Conservation (phyloP, 2,329 filamentous ascomycete genomes). For the Beauveria caledonica region DNA sequence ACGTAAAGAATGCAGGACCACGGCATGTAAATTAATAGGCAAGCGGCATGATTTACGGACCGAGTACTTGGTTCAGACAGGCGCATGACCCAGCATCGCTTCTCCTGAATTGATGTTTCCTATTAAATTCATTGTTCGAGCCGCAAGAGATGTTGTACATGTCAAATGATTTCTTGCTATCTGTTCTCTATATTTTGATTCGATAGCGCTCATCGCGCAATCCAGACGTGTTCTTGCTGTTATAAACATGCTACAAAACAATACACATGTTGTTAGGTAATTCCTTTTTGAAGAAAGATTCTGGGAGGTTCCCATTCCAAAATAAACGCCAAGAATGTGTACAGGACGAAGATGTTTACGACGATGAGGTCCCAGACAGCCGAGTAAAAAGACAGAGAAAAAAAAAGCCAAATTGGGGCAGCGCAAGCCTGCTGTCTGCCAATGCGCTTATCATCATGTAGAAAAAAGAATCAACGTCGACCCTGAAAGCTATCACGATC, state of each 20-base stretch:
- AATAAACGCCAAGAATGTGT: background rate
- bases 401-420: background rate
- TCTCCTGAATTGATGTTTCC: background rate
- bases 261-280: background rate
- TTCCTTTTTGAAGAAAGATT: background rate
- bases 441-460: background rate
- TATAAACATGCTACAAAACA: background rate
- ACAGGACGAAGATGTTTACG: too few relatives aligned
- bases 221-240: background rate
- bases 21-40: background rate
- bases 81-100: background rate
- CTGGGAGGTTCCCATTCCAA: background rate
- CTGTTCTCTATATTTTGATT: constrained; percentile 6
- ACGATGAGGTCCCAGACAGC: too few relatives aligned
- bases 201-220: background rate
- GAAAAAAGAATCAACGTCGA: background rate
- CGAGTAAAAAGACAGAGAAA: background rate
- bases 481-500: background rate
- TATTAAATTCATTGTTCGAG: background rate
- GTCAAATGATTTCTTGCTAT: constrained; percentile 6
- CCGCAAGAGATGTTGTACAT: background rate
- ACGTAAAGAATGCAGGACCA: background rate
- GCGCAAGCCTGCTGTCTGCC: constrained; percentile 3
- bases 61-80: background rate
- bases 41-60: background rate